Percentiles rank a stretch among this genome's conserved stretches.
Evolutionary conservation across 2,329 filamentous ascomycete genomes (phyloP).

Genomic region (Trichoderma sp.): DNA sequence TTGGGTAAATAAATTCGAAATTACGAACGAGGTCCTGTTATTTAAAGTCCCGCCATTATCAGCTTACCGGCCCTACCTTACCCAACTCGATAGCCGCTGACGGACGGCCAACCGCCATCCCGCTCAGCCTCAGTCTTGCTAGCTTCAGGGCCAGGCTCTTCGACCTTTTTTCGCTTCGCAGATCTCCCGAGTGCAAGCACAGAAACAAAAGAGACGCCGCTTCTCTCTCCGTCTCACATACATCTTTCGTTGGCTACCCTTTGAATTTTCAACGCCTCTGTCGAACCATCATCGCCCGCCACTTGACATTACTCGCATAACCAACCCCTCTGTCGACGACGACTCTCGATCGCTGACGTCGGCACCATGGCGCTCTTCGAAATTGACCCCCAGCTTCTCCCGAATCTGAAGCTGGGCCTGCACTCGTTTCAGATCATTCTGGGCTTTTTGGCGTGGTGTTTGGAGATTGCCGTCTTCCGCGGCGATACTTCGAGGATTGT

Average conservation of each 20-base stretch:
- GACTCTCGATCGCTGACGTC: background rate
- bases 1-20: background rate
- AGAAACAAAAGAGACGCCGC: background rate
- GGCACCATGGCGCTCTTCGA: conserved; percentile 48
- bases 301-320: background rate
- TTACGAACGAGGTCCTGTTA: background rate
- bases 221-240: background rate
- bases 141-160: conserved; percentile 17
- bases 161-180: background rate
- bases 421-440: conserved; percentile 55
- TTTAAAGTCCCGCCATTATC: background rate
- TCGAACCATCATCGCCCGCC: background rate
- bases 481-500: conserved; percentile 47
- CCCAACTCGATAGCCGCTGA: background rate
- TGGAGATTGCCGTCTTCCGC: conserved; percentile 59
- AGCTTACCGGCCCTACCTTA: background rate
- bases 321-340: background rate
- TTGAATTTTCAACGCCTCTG: background rate
- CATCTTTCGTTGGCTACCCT: background rate
- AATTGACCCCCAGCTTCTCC: conserved; percentile 53
- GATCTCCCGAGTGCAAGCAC: background rate
- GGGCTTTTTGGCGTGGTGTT: conserved; percentile 54
- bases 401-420: conserved; percentile 54
- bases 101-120: background rate
- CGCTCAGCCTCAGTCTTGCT: conserved; percentile 18